These are phyloP conservation scores for Vigna mungo DNA, from an alignment of 306 rosid species.

Conservation along the genomic window DNA sequence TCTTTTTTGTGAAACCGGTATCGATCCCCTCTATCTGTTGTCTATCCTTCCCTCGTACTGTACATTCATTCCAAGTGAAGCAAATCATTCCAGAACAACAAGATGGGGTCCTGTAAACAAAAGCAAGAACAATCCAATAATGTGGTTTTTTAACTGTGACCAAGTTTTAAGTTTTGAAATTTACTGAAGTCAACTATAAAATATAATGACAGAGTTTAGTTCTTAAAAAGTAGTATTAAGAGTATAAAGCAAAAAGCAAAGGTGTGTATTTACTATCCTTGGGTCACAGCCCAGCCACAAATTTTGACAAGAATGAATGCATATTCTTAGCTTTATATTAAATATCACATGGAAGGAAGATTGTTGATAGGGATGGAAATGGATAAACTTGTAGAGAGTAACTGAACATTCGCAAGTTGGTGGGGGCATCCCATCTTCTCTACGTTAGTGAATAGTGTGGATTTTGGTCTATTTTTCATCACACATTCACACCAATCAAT, in stretches of 20 bases:
- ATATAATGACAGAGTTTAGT: too few relatives aligned
- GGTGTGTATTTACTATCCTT: too few relatives aligned
- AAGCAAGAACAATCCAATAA: slow-evolving; percentile 41
- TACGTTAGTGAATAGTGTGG: slow-evolving; percentile 42
- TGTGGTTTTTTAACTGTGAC: neutral
- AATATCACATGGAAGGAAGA: slow-evolving; percentile 51
- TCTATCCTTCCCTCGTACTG: slow-evolving; percentile 30
- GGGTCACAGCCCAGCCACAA: too few relatives aligned
- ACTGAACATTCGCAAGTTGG: slow-evolving; percentile 41
- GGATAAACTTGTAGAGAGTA: slow-evolving; percentile 29
- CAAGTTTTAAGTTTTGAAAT: neutral
- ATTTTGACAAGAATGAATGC: slow-evolving; percentile 20
- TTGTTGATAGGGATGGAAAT: slow-evolving; percentile 49
- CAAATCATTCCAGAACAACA: slow-evolving; percentile 16
- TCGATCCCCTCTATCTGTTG: neutral
- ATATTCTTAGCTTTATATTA: neutral
- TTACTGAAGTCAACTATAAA: too few relatives aligned
- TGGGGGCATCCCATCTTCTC: slow-evolving; percentile 44
- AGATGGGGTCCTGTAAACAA: slow-evolving; percentile 44
- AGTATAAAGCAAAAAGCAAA: too few relatives aligned
- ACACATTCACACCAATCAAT: slow-evolving; percentile 35
- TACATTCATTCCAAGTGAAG: slow-evolving; percentile 34
- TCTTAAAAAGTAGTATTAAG: too few relatives aligned
- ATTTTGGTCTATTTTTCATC: slow-evolving; percentile 35
- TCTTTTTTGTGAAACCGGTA: slow-evolving; percentile 1